phyloP scores from a whole-genome alignment of 2,329 filamentous ascomycete genomes.

The Cytospora piceicola region DNA sequence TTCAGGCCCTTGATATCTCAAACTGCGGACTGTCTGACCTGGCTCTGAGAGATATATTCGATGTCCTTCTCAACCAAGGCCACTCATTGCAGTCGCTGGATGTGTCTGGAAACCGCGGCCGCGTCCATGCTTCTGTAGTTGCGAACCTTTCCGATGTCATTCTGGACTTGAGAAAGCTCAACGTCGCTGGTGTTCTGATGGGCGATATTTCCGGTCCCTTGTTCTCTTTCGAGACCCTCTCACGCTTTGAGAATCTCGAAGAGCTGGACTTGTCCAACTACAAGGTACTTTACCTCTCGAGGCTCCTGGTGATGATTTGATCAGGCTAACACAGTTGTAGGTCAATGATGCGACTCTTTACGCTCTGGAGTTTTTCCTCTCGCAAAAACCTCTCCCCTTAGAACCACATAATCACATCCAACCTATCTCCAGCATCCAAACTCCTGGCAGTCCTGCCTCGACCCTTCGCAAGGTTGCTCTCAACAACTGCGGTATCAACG shows the following conservation, averaged over 20 bases:
- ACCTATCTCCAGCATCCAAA: constrained; percentile 28
- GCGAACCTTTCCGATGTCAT: constrained; percentile 50
- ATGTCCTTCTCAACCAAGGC: constrained; percentile 50
- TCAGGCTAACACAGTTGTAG: constrained; percentile 36
- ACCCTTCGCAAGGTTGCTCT: constrained; percentile 51
- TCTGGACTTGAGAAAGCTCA: constrained; percentile 50
- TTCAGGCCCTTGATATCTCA: constrained; percentile 56
- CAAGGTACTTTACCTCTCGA: constrained; percentile 44
- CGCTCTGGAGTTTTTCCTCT: constrained; percentile 51
- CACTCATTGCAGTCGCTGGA: constrained; percentile 53
- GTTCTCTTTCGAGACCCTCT: constrained; percentile 49
- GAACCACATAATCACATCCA: constrained; percentile 9
- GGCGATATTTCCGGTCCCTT: constrained; percentile 50
- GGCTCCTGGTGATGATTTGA: not conserved
- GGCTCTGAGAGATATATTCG: constrained; percentile 53
- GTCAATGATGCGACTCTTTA: constrained; percentile 54
- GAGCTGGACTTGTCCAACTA: constrained; percentile 60
- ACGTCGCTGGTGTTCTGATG: constrained; percentile 56
- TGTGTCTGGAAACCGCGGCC: constrained; percentile 57
- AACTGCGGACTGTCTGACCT: constrained; percentile 56
- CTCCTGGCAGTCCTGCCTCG: constrained; percentile 38
- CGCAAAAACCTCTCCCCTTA: constrained; percentile 21
- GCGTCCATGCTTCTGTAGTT: constrained; percentile 52
- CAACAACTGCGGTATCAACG: constrained; percentile 57
- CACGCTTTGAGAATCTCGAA: constrained; percentile 51